phyloP scores from a whole-genome alignment of 345 rosid genomes.

The Turnera subulata region DNA sequence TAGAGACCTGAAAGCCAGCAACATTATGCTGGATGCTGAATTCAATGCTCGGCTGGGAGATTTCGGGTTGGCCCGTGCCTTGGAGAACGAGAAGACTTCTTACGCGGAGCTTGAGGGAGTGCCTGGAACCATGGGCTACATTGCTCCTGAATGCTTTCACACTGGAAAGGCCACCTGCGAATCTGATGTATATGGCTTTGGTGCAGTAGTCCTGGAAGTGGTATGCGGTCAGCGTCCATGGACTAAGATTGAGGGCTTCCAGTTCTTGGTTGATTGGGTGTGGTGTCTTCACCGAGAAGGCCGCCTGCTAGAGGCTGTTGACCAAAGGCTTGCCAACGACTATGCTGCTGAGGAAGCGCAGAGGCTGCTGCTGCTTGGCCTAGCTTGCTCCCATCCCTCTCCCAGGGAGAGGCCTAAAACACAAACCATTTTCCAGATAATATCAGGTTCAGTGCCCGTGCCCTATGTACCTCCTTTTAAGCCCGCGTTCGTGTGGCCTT shows the following conservation, averaged over 20 bases:
- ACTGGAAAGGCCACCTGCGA: conserved; percentile 53
- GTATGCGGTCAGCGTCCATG: conserved; percentile 53
- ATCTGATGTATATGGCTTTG: conserved; percentile 55
- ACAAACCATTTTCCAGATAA: conserved; percentile 33
- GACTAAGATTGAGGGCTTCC: conserved; percentile 30
- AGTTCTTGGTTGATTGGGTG: conserved; percentile 44
- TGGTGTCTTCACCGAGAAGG: conserved; percentile 52
- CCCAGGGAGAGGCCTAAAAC: conserved; percentile 49
- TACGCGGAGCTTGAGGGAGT: conserved; percentile 52
- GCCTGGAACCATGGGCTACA: conserved; percentile 49
- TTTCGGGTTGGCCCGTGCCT: conserved; percentile 52
- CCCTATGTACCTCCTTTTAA: conserved; percentile 45
- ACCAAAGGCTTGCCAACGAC: conserved; percentile 31
- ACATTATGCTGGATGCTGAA: conserved; percentile 47
- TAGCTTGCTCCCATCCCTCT: conserved; percentile 49
- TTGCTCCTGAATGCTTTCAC: conserved; percentile 59
- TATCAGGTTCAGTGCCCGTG: conserved; percentile 30
- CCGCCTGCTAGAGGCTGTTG: conserved; percentile 45
- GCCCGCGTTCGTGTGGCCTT: conserved; percentile 51
- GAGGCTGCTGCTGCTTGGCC: conserved; percentile 41
- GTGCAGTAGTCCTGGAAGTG: conserved; percentile 52
- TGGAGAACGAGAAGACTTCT: conserved; percentile 49
- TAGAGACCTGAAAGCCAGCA: conserved; percentile 66
- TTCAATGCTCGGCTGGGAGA: conserved; percentile 61
- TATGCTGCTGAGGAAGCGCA: conserved; percentile 36